Evolutionary conservation across 352 stramenopile genomes (phyloP).

Genomic region (Globisporangium cystogenes): DNA sequence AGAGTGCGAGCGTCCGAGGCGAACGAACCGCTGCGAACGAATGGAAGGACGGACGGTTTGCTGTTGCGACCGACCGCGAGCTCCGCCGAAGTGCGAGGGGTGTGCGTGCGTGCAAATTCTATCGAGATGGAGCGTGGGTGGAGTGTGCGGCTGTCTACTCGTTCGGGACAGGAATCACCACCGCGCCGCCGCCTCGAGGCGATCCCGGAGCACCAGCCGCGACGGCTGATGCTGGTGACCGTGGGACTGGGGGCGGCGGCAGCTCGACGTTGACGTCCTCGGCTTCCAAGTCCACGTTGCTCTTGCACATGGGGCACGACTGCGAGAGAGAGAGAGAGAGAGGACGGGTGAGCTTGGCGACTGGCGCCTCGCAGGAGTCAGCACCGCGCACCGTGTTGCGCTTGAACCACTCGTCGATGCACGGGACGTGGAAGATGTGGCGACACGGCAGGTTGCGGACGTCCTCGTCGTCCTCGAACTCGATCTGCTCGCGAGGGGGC

Average conservation of each 20-base stretch:
- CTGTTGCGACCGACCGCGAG: no score
- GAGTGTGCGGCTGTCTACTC: not conserved
- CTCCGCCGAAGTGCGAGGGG: no score
- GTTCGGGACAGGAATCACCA: not conserved
- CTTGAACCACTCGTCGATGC: constrained; percentile 86
- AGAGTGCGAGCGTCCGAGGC: constrained; percentile 6
- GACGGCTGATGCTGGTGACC: not conserved
- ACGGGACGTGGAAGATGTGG: constrained; percentile 88
- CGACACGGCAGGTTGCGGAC: constrained; percentile 76
- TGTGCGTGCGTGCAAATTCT: not conserved
- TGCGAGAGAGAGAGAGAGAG: constrained; percentile 8
- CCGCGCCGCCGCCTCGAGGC: not conserved
- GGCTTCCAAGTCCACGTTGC: constrained; percentile 56
- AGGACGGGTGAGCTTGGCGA: no score
- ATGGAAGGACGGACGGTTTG: no score
- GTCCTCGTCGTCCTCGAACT: constrained; percentile 73
- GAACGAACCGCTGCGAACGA: no score
- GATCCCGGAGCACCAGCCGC: not conserved
- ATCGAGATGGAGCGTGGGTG: not conserved
- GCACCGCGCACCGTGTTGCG: constrained; percentile 69
- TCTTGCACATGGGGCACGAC: constrained; percentile 83
- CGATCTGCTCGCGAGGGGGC: constrained; percentile 29
- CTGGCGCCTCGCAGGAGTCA: not conserved
- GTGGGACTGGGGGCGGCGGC: not conserved
- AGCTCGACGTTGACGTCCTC: constrained; percentile 37